phyloP scores from a whole-genome alignment of 805 yeast species.

The Saccharomycopsis fodiens region DNA sequence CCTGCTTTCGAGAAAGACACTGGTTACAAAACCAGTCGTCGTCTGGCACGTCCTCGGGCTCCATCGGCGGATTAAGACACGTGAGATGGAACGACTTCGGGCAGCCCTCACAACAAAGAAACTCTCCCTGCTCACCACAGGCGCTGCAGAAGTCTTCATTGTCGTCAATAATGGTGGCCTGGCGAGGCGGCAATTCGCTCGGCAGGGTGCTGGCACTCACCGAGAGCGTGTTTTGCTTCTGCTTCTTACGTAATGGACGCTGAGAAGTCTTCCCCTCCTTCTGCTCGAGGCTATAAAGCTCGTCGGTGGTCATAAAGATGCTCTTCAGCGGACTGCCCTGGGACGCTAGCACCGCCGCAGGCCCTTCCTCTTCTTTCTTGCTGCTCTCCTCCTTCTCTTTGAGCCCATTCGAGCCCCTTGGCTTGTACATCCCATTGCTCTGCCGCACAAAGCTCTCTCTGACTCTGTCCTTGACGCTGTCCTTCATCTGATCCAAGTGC shows the following conservation, averaged over 20 bases:
- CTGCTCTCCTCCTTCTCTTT: background rate
- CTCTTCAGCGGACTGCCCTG: background rate
- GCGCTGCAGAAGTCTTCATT: conserved; percentile 91
- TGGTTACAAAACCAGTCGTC: conserved; percentile 87
- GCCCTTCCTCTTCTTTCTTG: background rate
- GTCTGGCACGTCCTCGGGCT: conserved; percentile 67
- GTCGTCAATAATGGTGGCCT: conserved; percentile 21
- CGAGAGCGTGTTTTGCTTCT: conserved; percentile 4
- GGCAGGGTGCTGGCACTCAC: background rate
- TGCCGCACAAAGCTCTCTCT: no score
- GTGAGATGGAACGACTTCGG: conserved; percentile 88
- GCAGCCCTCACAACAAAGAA: conserved; percentile 90
- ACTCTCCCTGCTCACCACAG: conserved; percentile 84
- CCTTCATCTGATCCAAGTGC: background rate
- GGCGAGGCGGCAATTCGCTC: background rate
- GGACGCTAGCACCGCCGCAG: background rate
- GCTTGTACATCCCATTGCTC: background rate
- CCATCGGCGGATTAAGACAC: conserved; percentile 86
- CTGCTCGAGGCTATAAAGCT: background rate
- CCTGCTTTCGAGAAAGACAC: conserved; percentile 43
- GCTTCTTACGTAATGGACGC: background rate
- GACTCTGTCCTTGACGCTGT: background rate
- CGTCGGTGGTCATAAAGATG: background rate
- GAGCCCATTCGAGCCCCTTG: background rate
- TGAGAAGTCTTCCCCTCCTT: background rate